Evolutionary conservation across 768 basidiomycete species (phyloP).

Genomic region (Kwoniella botswanensis): DNA sequence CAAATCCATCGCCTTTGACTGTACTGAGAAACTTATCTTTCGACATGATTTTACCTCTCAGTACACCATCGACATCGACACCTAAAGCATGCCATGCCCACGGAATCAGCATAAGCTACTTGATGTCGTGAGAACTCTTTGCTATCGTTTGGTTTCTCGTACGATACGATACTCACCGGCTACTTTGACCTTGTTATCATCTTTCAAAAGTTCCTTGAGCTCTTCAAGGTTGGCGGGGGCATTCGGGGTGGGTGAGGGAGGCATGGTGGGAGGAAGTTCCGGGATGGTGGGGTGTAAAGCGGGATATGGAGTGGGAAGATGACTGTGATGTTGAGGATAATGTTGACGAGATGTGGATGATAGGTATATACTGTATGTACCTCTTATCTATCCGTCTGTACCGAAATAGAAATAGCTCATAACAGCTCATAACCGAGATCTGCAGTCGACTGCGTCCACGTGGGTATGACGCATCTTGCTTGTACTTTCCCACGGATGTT

Average conservation of each 20-base stretch:
- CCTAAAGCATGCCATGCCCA: slow-evolving; percentile 32
- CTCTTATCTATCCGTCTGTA: too few relatives aligned
- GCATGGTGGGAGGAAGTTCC: slow-evolving; percentile 13
- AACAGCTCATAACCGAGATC: too few relatives aligned
- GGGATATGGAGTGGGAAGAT: not conserved
- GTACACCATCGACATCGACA: slow-evolving; percentile 78
- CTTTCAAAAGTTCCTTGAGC: slow-evolving; percentile 63
- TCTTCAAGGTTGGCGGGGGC: slow-evolving; percentile 68
- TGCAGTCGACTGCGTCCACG: not conserved
- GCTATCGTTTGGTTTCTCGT: not conserved
- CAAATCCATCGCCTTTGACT: slow-evolving; percentile 75
- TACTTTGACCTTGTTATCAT: slow-evolving; percentile 88
- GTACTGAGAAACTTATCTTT: slow-evolving; percentile 89
- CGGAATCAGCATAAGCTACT: not conserved
- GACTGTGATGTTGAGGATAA: not conserved
- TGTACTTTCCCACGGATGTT: not conserved
- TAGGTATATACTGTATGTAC: too few relatives aligned
- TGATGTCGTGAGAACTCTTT: not conserved
- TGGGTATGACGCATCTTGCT: not conserved
- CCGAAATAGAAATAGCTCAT: too few relatives aligned
- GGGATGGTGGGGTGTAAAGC: not conserved
- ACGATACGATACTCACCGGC: slow-evolving; percentile 69
- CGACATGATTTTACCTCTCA: slow-evolving; percentile 92
- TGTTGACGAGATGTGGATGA: not conserved
- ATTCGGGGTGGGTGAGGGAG: slow-evolving; percentile 51